Conservation (phyloP, 768 basidiomycete genomes). For the Glaciozyma antarctica region DNA sequence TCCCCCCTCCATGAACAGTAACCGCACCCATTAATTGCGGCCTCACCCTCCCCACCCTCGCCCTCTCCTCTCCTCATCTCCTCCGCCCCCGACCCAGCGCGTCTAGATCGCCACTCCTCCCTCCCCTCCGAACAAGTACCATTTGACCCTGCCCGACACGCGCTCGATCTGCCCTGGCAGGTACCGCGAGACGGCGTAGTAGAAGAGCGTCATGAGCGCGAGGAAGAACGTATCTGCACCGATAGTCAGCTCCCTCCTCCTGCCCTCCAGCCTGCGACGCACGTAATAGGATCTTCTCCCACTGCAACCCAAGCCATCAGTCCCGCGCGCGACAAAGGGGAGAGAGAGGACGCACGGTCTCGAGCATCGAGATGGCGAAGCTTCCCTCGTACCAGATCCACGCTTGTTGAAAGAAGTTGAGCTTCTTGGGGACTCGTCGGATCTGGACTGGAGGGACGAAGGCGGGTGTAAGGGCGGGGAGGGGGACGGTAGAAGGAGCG, state of each 20-base stretch:
- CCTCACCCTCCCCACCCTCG: too few relatives aligned
- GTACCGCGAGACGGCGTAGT: slow-evolving; percentile 10
- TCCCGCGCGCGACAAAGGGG: not conserved
- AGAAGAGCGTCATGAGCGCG: slow-evolving; percentile 9
- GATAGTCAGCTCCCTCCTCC: too few relatives aligned
- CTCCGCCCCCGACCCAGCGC: too few relatives aligned
- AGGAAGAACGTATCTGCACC: slow-evolving; percentile 22
- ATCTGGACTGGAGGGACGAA: not conserved
- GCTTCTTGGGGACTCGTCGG: slow-evolving; percentile 2
- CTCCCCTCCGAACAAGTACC: not conserved
- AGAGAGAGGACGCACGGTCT: slow-evolving; percentile 7
- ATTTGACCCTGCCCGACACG: not conserved
- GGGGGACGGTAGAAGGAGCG: too few relatives aligned
- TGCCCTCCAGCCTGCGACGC: not conserved
- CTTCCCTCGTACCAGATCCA: slow-evolving; percentile 17
- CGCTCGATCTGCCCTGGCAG: slow-evolving; percentile 12
- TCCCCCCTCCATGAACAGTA: too few relatives aligned
- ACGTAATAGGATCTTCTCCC: slow-evolving; percentile 26
- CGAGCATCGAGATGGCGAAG: slow-evolving; percentile 20
- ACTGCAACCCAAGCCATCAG: not conserved
- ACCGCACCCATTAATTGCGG: too few relatives aligned
- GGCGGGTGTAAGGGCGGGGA: too few relatives aligned
- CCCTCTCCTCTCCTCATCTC: too few relatives aligned
- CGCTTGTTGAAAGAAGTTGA: slow-evolving; percentile 6
- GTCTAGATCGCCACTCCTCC: not conserved